These are phyloP conservation scores for Darksidea phi DNA, from an alignment of 495 filamentous ascomycete species.

Conservation along the genomic window DNA sequence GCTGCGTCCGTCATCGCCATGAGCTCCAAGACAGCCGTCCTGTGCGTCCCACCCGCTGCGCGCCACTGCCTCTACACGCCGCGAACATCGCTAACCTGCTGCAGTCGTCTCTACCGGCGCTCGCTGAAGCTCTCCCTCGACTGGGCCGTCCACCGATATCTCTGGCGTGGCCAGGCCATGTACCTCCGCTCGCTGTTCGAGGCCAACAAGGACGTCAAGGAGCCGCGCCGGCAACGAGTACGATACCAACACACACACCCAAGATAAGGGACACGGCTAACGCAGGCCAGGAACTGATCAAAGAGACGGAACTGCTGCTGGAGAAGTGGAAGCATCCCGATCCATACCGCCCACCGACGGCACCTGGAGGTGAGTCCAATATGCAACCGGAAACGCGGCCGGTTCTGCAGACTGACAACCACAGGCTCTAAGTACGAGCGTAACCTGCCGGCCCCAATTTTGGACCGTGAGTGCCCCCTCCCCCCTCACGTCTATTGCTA, in stretches of 20 bases:
- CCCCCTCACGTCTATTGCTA: neutral
- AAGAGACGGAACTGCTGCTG: slow-evolving; percentile 82
- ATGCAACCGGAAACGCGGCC: neutral
- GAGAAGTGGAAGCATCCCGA: slow-evolving; percentile 98
- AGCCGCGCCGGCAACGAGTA: slow-evolving; percentile 87
- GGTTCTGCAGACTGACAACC: neutral
- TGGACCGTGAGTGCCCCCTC: slow-evolving; percentile 67
- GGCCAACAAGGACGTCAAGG: slow-evolving; percentile 79
- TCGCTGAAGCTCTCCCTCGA: slow-evolving; percentile 89
- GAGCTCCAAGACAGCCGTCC: slow-evolving; percentile 25
- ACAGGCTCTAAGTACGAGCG: slow-evolving; percentile 93
- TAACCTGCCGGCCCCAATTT: slow-evolving; percentile 75
- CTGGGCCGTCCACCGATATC: slow-evolving; percentile 84
- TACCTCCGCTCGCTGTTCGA: slow-evolving; percentile 97
- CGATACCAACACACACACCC: slow-evolving; percentile 19
- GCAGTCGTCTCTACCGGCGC: slow-evolving; percentile 90
- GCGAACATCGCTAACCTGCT: slow-evolving; percentile 14
- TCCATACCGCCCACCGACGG: slow-evolving; percentile 81
- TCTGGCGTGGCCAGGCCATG: slow-evolving; percentile 93
- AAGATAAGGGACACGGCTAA: slow-evolving; percentile 6
- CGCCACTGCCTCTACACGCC: neutral
- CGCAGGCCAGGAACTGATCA: slow-evolving; percentile 65
- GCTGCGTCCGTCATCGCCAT: neutral
- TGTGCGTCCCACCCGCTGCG: slow-evolving; percentile 19
- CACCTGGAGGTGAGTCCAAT: slow-evolving; percentile 76